Conservation (phyloP, 371 early-diverging fungal genomes). For the Apophysomyces trapeziformis region DNA sequence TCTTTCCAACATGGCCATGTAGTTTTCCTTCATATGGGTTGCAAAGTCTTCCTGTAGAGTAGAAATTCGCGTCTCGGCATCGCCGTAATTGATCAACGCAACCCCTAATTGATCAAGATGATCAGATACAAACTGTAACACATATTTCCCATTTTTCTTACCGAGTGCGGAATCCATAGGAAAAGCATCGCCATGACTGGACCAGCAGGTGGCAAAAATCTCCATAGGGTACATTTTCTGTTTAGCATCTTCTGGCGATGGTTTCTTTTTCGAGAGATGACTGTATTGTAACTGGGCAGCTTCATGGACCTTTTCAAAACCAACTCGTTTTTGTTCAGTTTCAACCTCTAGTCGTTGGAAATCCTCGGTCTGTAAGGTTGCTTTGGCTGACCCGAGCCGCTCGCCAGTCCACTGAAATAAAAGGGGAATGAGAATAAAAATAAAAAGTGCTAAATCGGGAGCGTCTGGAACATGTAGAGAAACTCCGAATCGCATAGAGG, state of each 20-base stretch:
- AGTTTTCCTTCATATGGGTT: constrained; percentile 43
- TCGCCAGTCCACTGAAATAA: constrained; percentile 56
- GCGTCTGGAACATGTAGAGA: background rate
- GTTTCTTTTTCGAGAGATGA: constrained; percentile 55
- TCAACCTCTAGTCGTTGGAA: constrained; percentile 46
- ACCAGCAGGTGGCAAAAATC: constrained; percentile 63
- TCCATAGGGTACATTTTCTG: constrained; percentile 63
- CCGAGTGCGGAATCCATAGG: constrained; percentile 68
- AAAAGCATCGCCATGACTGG: constrained; percentile 60
- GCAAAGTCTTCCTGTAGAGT: constrained; percentile 62
- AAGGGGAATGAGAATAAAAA: background rate
- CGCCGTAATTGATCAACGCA: constrained; percentile 63
- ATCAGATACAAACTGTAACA: background rate
- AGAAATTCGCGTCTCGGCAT: constrained; percentile 67
- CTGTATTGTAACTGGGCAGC: constrained; percentile 26
- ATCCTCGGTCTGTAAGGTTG: constrained; percentile 50
- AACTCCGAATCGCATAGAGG: constrained; percentile 7
- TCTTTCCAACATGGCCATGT: constrained; percentile 47
- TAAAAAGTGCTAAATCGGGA: constrained; percentile 6
- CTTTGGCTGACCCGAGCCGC: constrained; percentile 50
- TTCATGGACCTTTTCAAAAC: constrained; percentile 41
- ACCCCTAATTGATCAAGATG: constrained; percentile 34
- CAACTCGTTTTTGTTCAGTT: constrained; percentile 35
- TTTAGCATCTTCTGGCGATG: constrained; percentile 64
- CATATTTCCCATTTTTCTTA: constrained; percentile 20